phyloP scores from a whole-genome alignment of 768 basidiomycete species.

The Tulasnella sp. region DNA sequence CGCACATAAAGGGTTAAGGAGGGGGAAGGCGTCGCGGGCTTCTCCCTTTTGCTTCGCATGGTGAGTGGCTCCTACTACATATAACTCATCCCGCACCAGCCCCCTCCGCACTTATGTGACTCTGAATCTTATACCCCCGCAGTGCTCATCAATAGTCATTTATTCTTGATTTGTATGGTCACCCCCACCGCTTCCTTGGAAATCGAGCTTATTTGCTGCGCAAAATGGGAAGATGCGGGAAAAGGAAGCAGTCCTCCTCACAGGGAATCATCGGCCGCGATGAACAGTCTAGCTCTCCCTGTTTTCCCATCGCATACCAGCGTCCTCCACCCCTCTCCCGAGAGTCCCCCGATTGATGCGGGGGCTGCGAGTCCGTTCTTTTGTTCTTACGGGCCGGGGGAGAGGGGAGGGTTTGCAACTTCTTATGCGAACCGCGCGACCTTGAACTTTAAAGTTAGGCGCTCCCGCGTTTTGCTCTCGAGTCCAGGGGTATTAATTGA shows the following conservation, averaged over 20 bases:
- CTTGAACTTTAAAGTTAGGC: conserved; percentile 1
- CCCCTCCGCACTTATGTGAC: not conserved
- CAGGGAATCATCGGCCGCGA: not conserved
- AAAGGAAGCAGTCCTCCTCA: not conserved
- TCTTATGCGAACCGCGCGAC: not conserved
- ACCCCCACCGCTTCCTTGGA: not conserved
- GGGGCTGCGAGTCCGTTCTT: not conserved
- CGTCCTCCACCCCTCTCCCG: not conserved
- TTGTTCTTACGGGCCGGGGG: not conserved
- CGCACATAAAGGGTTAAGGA: not conserved
- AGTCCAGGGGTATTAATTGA: not conserved
- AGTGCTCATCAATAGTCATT: not conserved
- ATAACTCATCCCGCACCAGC: not conserved
- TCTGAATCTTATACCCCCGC: conserved; percentile 9
- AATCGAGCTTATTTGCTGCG: not conserved
- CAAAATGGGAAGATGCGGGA: not conserved
- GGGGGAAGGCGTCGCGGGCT: not conserved
- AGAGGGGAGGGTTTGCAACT: not conserved
- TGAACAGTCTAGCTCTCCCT: not conserved
- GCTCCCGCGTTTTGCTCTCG: not conserved
- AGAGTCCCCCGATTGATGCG: not conserved
- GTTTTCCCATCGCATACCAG: not conserved
- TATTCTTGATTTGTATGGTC: not conserved
- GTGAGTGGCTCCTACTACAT: not conserved
- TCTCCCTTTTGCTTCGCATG: too few species aligned